Conservation (phyloP, 2,329 filamentous ascomycete species). For the Diaporthe ilicicola region DNA sequence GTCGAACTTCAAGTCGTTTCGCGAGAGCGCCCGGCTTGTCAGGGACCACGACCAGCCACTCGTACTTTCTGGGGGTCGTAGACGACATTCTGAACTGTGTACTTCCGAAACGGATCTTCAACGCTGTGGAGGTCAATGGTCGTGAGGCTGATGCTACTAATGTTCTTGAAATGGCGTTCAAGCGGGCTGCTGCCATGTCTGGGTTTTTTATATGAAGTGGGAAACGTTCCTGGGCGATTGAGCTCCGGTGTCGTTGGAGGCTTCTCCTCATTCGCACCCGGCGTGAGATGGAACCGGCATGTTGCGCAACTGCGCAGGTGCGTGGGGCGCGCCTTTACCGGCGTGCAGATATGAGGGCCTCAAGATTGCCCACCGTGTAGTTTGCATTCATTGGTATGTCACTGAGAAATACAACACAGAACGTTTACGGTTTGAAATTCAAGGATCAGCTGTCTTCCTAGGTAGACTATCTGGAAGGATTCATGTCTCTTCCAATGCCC, state of each 20-base stretch:
- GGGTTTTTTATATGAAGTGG: neutral
- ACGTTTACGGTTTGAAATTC: neutral
- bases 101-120: neutral
- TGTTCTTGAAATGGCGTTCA: constrained; percentile 26
- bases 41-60: constrained; percentile 75
- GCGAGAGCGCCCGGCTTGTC: constrained; percentile 68
- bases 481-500: neutral
- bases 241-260: constrained; percentile 6
- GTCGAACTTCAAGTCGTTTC: constrained; percentile 69
- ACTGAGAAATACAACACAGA: neutral
- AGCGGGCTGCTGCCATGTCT: constrained; percentile 28
- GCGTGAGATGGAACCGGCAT: neutral
- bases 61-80: constrained; percentile 52
- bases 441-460: neutral
- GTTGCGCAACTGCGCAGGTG: neutral
- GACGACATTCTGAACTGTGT: constrained; percentile 26
- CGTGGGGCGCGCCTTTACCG: neutral
- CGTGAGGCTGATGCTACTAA: constrained; percentile 22
- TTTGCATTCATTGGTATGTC: neutral
- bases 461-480: neutral
- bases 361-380: neutral
- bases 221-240: neutral
- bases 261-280: neutral
- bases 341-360: neutral
- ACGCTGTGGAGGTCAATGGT: neutral